Conservation (phyloP, 1,284 basidiomycete species). For the Melampsora occidentalis region DNA sequence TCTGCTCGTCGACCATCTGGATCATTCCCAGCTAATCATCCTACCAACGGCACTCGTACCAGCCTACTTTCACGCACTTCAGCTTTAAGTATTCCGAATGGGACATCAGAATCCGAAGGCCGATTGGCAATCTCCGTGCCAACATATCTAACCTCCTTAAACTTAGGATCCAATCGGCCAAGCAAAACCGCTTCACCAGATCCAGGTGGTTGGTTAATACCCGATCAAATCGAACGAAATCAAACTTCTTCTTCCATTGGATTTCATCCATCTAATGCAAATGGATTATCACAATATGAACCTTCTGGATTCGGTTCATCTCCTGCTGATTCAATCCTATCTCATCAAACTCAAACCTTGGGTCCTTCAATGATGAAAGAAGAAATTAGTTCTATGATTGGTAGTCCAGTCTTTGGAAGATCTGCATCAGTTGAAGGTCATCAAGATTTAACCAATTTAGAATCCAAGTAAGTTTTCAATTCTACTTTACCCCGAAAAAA, state of each 20-base stretch:
- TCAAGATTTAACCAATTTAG: background rate
- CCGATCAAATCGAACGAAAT: background rate
- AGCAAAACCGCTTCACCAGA: background rate
- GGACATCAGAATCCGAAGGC: background rate
- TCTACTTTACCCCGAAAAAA: too few relatives aligned
- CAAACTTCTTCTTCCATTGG: background rate
- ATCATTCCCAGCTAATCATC: constrained; percentile 8
- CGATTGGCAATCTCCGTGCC: constrained; percentile 2
- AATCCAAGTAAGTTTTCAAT: background rate
- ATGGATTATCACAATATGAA: background rate
- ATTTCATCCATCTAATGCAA: background rate
- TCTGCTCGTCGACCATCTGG: constrained; percentile 8
- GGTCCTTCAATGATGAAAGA: background rate
- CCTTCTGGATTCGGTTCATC: background rate
- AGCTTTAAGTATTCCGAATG: background rate
- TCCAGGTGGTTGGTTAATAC: background rate
- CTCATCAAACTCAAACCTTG: background rate
- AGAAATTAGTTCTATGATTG: background rate
- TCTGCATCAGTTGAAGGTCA: constrained; percentile 7
- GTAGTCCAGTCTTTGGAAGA: constrained; percentile 13
- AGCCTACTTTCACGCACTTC: background rate
- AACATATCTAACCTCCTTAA: constrained; percentile 9
- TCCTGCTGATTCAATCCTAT: background rate
- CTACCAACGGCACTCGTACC: background rate
- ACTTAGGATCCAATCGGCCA: background rate